Conservation (phyloP, 345 rosid species). For the Excoecaria agallocha region DNA sequence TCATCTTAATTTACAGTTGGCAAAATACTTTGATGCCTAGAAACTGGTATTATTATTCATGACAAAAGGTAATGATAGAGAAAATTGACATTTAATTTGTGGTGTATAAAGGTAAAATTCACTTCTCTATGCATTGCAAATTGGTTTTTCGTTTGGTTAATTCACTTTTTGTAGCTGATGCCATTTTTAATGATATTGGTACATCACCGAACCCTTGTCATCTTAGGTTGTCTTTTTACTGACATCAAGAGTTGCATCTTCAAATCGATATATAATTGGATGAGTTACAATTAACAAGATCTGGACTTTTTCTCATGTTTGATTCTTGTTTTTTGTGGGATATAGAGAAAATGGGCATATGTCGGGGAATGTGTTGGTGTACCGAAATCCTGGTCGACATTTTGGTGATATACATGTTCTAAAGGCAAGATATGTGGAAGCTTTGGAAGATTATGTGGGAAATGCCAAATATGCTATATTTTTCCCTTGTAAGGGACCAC, state of each 20-base stretch:
- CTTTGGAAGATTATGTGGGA: slow-evolving; percentile 55
- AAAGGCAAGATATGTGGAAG: slow-evolving; percentile 54
- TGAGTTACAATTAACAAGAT: not conserved
- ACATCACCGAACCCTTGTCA: no score
- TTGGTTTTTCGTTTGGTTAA: not conserved
- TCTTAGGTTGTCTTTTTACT: not conserved
- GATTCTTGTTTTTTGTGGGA: slow-evolving; percentile 6
- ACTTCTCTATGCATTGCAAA: not conserved
- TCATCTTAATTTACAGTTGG: no score
- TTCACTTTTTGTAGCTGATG: not conserved
- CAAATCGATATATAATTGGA: not conserved
- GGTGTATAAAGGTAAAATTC: no score
- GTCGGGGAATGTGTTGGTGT: slow-evolving; percentile 76
- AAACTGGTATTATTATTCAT: no score
- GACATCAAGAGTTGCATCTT: not conserved
- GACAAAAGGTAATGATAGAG: no score
- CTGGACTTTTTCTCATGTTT: not conserved
- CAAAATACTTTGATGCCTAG: no score
- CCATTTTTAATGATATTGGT: not conserved
- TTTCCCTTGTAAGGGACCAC: slow-evolving; percentile 58
- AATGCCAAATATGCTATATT: slow-evolving; percentile 75
- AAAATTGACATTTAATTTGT: no score
- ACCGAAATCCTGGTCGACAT: slow-evolving; percentile 77
- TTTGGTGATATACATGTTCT: slow-evolving; percentile 79
- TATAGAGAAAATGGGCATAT: slow-evolving; percentile 64